Conservation (phyloP, 139 green algal species). For the Picochlorum sp. region DNA sequence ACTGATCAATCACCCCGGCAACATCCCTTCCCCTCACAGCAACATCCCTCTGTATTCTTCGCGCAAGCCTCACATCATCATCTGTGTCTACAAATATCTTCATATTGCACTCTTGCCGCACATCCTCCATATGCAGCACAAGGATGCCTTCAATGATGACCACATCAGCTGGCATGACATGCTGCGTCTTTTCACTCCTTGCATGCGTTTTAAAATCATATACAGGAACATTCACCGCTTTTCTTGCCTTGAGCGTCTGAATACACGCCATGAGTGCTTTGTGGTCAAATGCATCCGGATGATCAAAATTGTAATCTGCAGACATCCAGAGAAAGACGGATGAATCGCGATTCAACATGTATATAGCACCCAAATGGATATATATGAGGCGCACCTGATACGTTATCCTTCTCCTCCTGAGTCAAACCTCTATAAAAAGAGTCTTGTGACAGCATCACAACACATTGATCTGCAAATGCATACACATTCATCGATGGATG, state of each 20-base stretch:
- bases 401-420: conserved; percentile 53
- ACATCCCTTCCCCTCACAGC: conserved; percentile 72
- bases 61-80: conserved; percentile 87
- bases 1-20: conserved; percentile 86
- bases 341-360: no score
- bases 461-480: conserved; percentile 65
- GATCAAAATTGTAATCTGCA: conserved; percentile 91
- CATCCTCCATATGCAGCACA: conserved; percentile 72
- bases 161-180: conserved; percentile 83
- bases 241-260: conserved; percentile 28
- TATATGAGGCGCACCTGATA: conserved; percentile 17
- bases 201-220: conserved; percentile 92
- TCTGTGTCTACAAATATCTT: conserved; percentile 81
- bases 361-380: not conserved
- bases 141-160: conserved; percentile 96
- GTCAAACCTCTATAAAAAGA: conserved; percentile 84
- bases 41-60: conserved; percentile 90
- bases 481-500: not conserved
- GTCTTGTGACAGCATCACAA: conserved; percentile 87
- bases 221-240: conserved; percentile 71
- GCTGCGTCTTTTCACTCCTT: conserved; percentile 39
- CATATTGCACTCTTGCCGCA: conserved; percentile 85
- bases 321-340: no score
- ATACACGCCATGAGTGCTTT: conserved; percentile 55
- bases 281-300: conserved; percentile 79